A percentile compares a stretch with the other conserved stretches of the same genome.
Conservation (phyloP, 305 asterid genomes). For the Salvia sclarea region DNA sequence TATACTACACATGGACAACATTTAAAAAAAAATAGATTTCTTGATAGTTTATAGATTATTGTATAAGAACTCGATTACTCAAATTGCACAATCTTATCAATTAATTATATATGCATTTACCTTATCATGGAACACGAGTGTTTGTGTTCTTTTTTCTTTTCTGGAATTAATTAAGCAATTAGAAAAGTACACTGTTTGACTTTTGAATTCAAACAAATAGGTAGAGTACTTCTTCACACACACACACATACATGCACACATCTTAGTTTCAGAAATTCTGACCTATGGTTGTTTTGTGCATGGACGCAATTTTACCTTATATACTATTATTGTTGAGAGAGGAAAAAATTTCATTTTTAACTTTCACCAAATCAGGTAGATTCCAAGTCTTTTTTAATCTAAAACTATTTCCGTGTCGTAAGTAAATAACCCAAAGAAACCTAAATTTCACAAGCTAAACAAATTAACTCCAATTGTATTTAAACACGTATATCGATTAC, state of each 20-base stretch:
- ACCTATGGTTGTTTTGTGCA: neutral
- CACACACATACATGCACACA: neutral
- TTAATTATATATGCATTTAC: too few relatives aligned
- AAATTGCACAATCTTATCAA: too few relatives aligned
- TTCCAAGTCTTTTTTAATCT: neutral
- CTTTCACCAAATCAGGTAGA: neutral
- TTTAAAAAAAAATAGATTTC: too few relatives aligned
- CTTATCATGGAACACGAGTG: too few relatives aligned
- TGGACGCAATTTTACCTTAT: neutral
- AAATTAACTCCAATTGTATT: neutral
- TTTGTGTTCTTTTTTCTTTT: too few relatives aligned
- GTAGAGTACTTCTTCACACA: neutral
- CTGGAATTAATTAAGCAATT: too few relatives aligned
- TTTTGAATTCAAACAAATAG: neutral
- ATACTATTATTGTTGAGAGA: neutral
- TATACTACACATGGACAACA: too few relatives aligned
- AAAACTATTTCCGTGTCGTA: neutral
- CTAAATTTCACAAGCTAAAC: too few relatives aligned
- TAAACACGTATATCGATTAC: neutral
- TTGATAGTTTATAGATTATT: too few relatives aligned
- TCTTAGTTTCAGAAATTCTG: neutral
- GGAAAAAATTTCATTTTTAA: neutral
- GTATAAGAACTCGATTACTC: too few relatives aligned
- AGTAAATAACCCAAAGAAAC: slow-evolving; percentile 19
- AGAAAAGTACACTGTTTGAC: neutral